Base-by-base conservation (phyloP, 129 eudicot species). In the Helianthus annuus region DNA sequence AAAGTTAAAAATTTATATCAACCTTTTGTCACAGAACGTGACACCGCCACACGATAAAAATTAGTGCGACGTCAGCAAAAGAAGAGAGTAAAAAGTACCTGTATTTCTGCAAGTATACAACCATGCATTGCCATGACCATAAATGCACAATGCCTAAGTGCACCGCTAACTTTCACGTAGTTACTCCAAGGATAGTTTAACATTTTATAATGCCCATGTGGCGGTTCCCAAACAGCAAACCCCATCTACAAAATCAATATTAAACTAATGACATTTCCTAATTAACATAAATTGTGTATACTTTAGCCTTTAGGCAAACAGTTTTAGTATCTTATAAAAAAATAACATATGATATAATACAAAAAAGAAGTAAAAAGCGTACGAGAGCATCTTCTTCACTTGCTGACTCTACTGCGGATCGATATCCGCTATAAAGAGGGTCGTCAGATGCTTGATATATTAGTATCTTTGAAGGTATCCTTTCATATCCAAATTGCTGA, bases 111-210 rank as follows among this genome's bases (percentile, higher is more conserved):
- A 42, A 92, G 95, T 59, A 92, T 89, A 68, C 96, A 81, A 14
- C 97, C 97, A 55, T 92, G 97, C 97, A 89, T 81, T 52, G 95
- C 83, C 91, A 89, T 92, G 70, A 92, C 82, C 96, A 92, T 89
- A 75, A 87, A 89, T 0, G 98, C 91, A 74, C 98, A 89, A 34
- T 92, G 96, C 72, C 98, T 81, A 48, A 92, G 74, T 66, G 98
- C 96, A 73, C 96, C 96, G 49, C 94, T 83, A 40, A 92, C 88
- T 89, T 81, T 92, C 29, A 87, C 86, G 71, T 83, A 92, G 16
- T 80, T 71, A 42, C 82, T 69, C 98, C 98, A 92, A 4, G 98
- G 98, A 78, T 92, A 92, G 16, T 74, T 83, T 42, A 81, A 76
- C 81, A 79, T 85, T 27, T 77, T 89, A 73, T 89, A 92, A 68